Percentiles rank a stretch among this genome's conserved stretches.
Conservation (phyloP, 345 rosid genomes). For the Brassica nigra region DNA sequence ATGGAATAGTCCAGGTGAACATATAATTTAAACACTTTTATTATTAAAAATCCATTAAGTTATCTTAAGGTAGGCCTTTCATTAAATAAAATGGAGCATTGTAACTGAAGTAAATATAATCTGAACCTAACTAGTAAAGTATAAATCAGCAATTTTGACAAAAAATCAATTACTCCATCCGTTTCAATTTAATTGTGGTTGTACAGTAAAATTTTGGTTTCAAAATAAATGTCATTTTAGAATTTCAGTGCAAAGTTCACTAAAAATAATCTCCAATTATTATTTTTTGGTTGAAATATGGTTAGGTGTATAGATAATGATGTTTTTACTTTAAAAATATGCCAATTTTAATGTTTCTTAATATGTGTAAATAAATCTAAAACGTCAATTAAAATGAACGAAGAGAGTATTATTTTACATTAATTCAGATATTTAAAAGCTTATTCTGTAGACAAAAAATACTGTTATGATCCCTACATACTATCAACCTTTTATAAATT, state of each 20-base stretch:
- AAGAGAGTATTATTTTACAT: neutral
- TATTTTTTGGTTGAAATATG: too few relatives aligned
- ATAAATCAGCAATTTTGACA: neutral
- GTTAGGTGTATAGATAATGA: too few relatives aligned
- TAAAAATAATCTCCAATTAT: too few relatives aligned
- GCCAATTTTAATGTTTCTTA: too few relatives aligned
- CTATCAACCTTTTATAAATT: neutral
- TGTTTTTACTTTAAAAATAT: too few relatives aligned
- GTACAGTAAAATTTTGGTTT: too few relatives aligned
- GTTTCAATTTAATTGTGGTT: too few relatives aligned
- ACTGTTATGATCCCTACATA: neutral
- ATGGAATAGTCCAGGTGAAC: neutral
- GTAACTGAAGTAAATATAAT: neutral
- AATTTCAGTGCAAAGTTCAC: too few relatives aligned
- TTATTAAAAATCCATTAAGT: neutral
- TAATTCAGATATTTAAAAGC: neutral
- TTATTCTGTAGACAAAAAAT: neutral
- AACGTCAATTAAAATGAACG: too few relatives aligned
- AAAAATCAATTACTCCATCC: neutral
- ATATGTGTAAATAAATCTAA: too few relatives aligned
- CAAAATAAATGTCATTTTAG: too few relatives aligned
- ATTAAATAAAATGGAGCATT: neutral
- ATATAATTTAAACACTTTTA: neutral
- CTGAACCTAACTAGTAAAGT: neutral
- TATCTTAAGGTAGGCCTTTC: neutral